phyloP scores from a whole-genome alignment of 805 yeast species.

The Barnettozyma wickerhamii region DNA sequence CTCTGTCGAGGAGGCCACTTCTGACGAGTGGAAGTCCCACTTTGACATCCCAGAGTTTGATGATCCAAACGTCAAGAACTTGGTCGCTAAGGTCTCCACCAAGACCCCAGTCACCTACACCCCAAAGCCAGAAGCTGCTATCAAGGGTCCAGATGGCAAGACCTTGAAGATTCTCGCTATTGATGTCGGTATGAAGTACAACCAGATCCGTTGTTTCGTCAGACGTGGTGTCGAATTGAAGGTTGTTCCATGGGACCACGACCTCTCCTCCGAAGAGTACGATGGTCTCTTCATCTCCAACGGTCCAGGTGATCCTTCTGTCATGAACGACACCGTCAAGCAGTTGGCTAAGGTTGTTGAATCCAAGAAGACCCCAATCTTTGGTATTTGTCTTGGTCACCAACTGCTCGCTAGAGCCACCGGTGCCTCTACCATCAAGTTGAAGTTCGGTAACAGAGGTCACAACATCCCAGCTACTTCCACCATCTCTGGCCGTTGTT shows the following conservation, averaged over 20 bases:
- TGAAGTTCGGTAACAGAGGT: constrained; percentile 98
- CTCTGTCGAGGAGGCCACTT: constrained; percentile 27
- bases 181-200: constrained; percentile 97
- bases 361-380: constrained; percentile 77
- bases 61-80: constrained; percentile 87
- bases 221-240: constrained; percentile 92
- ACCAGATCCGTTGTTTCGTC: constrained; percentile 96
- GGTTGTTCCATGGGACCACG: constrained; percentile 96
- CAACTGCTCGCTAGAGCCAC: constrained; percentile 93
- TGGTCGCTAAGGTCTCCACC: constrained; percentile 87
- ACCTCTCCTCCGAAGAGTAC: constrained; percentile 71
- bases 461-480: constrained; percentile 97
- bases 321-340: constrained; percentile 62
- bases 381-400: constrained; percentile 98
- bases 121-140: constrained; percentile 54
- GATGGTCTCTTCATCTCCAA: constrained; percentile 96
- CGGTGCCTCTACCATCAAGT: constrained; percentile 88
- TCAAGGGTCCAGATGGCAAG: constrained; percentile 69
- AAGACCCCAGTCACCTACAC: constrained; percentile 70
- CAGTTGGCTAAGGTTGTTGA: constrained; percentile 55
- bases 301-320: constrained; percentile 99
- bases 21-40: constrained; percentile 52
- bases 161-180: constrained; percentile 79
- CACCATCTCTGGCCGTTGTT: constrained; percentile 88
- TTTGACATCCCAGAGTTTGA: constrained; percentile 83